Evolutionary conservation across 2,329 filamentous ascomycete species (phyloP).

Genomic region (Ilyonectria robusta): DNA sequence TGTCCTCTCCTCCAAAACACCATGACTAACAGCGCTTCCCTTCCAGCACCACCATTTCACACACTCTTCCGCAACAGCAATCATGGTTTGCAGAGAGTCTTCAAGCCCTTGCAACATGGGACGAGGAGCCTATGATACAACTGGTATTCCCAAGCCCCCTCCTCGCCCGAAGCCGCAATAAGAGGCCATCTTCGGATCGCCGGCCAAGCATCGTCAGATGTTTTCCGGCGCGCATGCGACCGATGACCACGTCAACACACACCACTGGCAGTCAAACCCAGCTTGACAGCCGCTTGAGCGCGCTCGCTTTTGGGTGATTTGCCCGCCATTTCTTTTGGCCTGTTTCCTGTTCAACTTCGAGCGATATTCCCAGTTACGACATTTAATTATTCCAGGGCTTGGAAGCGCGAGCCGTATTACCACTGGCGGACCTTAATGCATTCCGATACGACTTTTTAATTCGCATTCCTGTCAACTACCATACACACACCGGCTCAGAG

Average conservation of each 20-base stretch:
- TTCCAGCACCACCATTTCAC: conserved; percentile 18
- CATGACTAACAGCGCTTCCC: conserved; percentile 33
- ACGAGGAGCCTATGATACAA: conserved; percentile 67
- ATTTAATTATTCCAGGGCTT: conserved; percentile 41
- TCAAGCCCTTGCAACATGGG: conserved; percentile 61
- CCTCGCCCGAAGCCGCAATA: conserved; percentile 59
- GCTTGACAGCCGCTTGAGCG: conserved; percentile 34
- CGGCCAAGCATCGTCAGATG: conserved; percentile 37
- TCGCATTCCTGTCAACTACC: conserved; percentile 51
- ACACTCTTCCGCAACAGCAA: conserved; percentile 40
- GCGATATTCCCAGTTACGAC: conserved; percentile 44
- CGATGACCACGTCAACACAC: conserved; percentile 37
- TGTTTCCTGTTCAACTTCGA: conserved; percentile 39
- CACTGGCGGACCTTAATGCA: conserved; percentile 47
- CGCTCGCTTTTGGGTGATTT: conserved; percentile 18
- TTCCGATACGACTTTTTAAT: conserved; percentile 54
- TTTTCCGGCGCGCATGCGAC: conserved; percentile 33
- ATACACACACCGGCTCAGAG: conserved; percentile 55
- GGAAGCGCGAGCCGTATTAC: conserved; percentile 36
- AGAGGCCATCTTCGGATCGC: conserved; percentile 41
- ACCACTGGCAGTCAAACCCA: conserved; percentile 41
- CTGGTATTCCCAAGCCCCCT: conserved; percentile 63
- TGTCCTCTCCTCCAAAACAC: conserved; percentile 7
- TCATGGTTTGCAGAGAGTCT: conserved; percentile 55
- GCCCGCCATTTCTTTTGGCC: conserved; percentile 31